Conservation (phyloP, 2,329 filamentous ascomycete genomes). For the Aspergillus spinulosporus region DNA sequence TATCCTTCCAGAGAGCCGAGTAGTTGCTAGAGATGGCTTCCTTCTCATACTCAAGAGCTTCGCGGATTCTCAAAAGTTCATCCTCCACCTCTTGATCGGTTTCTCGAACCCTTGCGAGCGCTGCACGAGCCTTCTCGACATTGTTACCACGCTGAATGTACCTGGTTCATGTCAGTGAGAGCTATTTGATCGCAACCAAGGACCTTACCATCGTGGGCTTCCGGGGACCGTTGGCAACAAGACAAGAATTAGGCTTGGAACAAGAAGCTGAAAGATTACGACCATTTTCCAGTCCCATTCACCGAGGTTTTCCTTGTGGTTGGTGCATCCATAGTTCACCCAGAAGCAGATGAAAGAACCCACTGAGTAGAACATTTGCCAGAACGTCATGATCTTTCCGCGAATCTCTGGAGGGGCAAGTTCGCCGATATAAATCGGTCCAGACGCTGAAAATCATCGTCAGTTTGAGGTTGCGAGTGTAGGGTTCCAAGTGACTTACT, state of each 20-base stretch:
- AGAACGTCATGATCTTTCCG: slow-evolving; percentile 68
- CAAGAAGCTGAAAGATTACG: slow-evolving; percentile 70
- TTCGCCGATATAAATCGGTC: slow-evolving; percentile 71
- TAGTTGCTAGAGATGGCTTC: slow-evolving; percentile 66
- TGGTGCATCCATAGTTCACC: slow-evolving; percentile 65
- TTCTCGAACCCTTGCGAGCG: slow-evolving; percentile 62
- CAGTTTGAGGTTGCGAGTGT: neutral
- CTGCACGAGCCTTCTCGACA: slow-evolving; percentile 59
- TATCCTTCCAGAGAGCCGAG: slow-evolving; percentile 68
- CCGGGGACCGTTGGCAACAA: slow-evolving; percentile 68
- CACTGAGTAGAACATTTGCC: slow-evolving; percentile 68
- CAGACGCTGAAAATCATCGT: slow-evolving; percentile 51
- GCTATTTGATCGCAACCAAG: slow-evolving; percentile 29
- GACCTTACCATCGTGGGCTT: slow-evolving; percentile 61
- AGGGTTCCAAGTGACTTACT: slow-evolving; percentile 40
- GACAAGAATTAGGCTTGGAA: slow-evolving; percentile 62
- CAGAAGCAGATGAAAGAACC: slow-evolving; percentile 66
- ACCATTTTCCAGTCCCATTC: slow-evolving; percentile 75
- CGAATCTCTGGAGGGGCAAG: slow-evolving; percentile 64
- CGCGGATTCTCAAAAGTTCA: slow-evolving; percentile 64
- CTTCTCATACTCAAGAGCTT: slow-evolving; percentile 70
- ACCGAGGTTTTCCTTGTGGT: slow-evolving; percentile 57
- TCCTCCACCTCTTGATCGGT: slow-evolving; percentile 66
- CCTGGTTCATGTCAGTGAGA: slow-evolving; percentile 18
- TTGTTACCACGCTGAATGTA: slow-evolving; percentile 60